A percentile compares a stretch with the other conserved stretches of the same genome.
Evolutionary conservation across 1,284 basidiomycete species (phyloP).

Genomic region (Naganishia sp.): DNA sequence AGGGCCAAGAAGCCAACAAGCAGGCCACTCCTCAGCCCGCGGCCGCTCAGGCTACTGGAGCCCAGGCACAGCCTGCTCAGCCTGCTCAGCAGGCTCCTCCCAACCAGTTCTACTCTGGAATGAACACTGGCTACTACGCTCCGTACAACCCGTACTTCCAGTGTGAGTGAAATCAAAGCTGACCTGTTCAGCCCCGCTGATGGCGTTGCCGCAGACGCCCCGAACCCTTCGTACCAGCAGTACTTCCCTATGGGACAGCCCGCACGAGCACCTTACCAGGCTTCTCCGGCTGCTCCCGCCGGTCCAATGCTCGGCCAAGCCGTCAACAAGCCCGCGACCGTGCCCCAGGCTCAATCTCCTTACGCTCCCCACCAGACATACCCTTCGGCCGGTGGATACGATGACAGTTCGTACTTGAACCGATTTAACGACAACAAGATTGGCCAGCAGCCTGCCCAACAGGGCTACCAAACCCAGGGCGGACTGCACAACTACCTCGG

Average conservation of each 20-base stretch:
- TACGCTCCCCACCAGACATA: constrained; percentile 43
- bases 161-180: constrained; percentile 41
- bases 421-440: constrained; percentile 31
- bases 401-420: constrained; percentile 27
- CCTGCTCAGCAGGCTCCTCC: constrained; percentile 46
- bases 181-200: no score
- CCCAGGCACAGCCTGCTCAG: constrained; percentile 44
- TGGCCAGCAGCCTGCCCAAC: constrained; percentile 23
- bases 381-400: constrained; percentile 26
- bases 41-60: constrained; percentile 43
- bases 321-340: constrained; percentile 43
- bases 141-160: constrained; percentile 57
- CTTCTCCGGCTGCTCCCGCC: constrained; percentile 47
- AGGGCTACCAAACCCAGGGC: constrained; percentile 20
- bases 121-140: constrained; percentile 52
- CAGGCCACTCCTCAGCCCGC: constrained; percentile 42
- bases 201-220: constrained; percentile 43
- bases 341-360: constrained; percentile 45
- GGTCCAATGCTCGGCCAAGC: constrained; percentile 37
- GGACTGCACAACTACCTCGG: constrained; percentile 24
- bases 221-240: constrained; percentile 51
- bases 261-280: constrained; percentile 47
- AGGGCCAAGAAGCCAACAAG: constrained; percentile 44
- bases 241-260: constrained; percentile 52
- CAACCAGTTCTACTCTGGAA: constrained; percentile 48